Evolutionary conservation across 768 basidiomycete species (phyloP).

Genomic region (Tylopilus sp.): DNA sequence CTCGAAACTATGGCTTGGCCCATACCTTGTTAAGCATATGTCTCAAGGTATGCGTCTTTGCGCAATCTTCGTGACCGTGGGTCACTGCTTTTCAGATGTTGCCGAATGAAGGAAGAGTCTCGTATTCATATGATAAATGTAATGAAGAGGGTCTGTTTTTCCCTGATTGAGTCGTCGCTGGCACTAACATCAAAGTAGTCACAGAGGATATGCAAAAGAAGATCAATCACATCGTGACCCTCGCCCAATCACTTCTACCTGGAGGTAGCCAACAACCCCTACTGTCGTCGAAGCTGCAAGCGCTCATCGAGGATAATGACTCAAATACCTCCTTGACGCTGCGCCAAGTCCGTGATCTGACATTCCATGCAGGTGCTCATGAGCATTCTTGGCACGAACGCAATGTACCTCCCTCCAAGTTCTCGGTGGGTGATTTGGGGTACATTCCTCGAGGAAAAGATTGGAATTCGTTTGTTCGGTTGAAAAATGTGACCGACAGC

Average conservation of each 20-base stretch:
- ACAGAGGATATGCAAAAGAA: slow-evolving; percentile 36
- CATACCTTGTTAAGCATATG: slow-evolving; percentile 37
- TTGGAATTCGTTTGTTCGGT: slow-evolving; percentile 37
- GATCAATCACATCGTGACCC: slow-evolving; percentile 39
- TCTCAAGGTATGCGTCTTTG: slow-evolving; percentile 31
- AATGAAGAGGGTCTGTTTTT: slow-evolving; percentile 18
- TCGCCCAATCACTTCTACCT: slow-evolving; percentile 40
- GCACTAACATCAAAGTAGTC: slow-evolving; percentile 18
- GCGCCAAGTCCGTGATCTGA: slow-evolving; percentile 37
- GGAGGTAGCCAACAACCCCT: slow-evolving; percentile 28
- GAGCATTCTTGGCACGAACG: slow-evolving; percentile 41
- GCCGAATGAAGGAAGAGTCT: slow-evolving; percentile 36
- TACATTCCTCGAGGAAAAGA: slow-evolving; percentile 36
- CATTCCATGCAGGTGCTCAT: slow-evolving; percentile 33
- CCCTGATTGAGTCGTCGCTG: background rate
- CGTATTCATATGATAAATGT: slow-evolving; percentile 21
- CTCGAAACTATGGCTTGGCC: slow-evolving; percentile 42
- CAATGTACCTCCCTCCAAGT: slow-evolving; percentile 39
- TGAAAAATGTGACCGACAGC: slow-evolving; percentile 39
- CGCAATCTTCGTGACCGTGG: background rate
- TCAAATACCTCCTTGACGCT: slow-evolving; percentile 30
- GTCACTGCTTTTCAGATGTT: slow-evolving; percentile 33
- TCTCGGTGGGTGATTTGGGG: slow-evolving; percentile 43
- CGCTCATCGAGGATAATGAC: slow-evolving; percentile 34
- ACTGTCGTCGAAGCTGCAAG: slow-evolving; percentile 30